Evolutionary conservation across 2,329 filamentous ascomycete species (phyloP).

Genomic region (Fusarium liriodendri): DNA sequence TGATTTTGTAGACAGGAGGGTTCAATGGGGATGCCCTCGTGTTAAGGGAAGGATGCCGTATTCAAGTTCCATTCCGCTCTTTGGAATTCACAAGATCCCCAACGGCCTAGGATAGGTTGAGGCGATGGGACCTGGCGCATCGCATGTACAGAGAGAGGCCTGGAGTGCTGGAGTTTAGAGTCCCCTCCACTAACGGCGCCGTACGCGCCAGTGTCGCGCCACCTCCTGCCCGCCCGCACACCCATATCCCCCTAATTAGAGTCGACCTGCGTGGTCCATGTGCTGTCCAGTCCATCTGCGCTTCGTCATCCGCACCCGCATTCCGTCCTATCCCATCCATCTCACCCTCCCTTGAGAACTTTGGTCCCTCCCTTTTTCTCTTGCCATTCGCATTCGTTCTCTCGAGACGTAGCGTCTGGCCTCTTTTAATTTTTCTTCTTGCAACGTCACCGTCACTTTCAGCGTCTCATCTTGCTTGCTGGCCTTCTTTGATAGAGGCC

Average conservation of each 20-base stretch:
- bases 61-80: neutral
- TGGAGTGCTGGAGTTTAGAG: neutral
- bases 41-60: neutral
- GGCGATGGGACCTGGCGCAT: neutral
- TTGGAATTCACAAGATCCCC: neutral
- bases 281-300: conserved; percentile 16
- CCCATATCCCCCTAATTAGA: conserved; percentile 28
- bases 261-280: conserved; percentile 1
- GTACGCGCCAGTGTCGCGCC: conserved; percentile 16
- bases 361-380: conserved; percentile 21
- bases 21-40: neutral
- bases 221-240: conserved; percentile 13
- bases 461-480: conserved; percentile 8
- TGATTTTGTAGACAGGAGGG: neutral
- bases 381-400: conserved; percentile 20
- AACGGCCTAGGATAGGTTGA: neutral
- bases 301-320: conserved; percentile 29
- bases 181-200: conserved; percentile 3
- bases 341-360: conserved; percentile 25
- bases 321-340: conserved; percentile 11
- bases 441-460: conserved; percentile 3
- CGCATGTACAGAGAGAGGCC: neutral
- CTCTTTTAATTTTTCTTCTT: conserved; percentile 4
- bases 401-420: conserved; percentile 24
- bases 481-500: conserved; percentile 53